Evolutionary conservation across 805 yeast species (phyloP), one percentile per base, ranked within the genome.

Genomic region (Suhomyces sp.): DNA sequence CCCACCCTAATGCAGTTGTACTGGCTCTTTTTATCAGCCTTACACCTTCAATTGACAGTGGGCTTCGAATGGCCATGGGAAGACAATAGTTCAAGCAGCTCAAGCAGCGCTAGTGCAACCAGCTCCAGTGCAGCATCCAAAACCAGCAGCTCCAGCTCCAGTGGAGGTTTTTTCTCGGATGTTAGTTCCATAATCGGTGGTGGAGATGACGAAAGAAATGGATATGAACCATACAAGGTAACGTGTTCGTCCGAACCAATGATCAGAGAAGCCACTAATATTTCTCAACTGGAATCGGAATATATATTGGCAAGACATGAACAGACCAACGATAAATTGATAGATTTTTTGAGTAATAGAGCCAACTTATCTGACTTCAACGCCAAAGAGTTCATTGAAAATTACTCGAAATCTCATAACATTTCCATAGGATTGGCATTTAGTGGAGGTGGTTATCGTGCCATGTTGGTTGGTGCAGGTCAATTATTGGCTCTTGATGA

Each of bases 391-490:
- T 73, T 70, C 52, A 59, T 73, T 19, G 55, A 60, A 41, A 51
- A 59, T 17, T 50, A 63, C 36, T 47, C 67, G 5, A 48, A 57
- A 1, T 29, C 46, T 7, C 70, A 65, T 54, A 72, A 63, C 44
- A 64, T 65, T 55, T 65, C 60, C 41, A 57, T 65, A n/a, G 68
- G 63, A 2, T 52, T 72, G 57, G 61, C 78, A 54, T 60, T 74
- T 70, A 51, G 66, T 57, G 72, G 69, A 52, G 79, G 68, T 51
- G 76, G 68, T 54, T 74, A 63, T 51, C 64, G 71, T 49, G 73
- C 74, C 42, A 74, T 70, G 68, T 67, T 58, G 36, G 38, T 31
- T n/a, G 59, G 60, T 12, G 60, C 60, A 5, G 60, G 58, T 2
- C 49, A 56, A 33, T 19, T 56, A 15, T 44, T 56, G 44, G 51